Conservation (phyloP, 345 rosid genomes). For the Gossypium raimondii region DNA sequence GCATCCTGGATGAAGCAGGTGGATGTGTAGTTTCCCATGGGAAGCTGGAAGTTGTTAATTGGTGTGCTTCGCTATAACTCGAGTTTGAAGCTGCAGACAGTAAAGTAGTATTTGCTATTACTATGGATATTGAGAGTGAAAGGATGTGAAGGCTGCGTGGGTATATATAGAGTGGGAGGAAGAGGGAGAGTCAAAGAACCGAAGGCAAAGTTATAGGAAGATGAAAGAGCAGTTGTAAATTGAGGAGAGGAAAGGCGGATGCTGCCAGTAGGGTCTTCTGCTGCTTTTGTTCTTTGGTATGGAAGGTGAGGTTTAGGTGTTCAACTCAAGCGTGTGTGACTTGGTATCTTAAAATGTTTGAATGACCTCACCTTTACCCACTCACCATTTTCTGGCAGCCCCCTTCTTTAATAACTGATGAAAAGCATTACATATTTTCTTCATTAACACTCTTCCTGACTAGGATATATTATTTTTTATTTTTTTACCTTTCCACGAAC, state of each 20-base stretch:
- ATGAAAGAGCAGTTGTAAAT: not conserved
- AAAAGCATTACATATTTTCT: not conserved
- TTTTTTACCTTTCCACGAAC: too few species aligned
- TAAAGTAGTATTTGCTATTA: not conserved
- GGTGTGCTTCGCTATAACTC: not conserved
- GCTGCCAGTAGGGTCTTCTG: not conserved
- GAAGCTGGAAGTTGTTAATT: not conserved
- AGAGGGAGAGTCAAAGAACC: slow-evolving; percentile 3
- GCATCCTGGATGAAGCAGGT: slow-evolving; percentile 11
- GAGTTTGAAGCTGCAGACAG: not conserved
- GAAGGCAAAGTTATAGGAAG: not conserved
- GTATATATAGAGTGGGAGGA: not conserved
- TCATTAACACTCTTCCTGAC: not conserved
- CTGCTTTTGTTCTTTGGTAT: not conserved
- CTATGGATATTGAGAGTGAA: not conserved
- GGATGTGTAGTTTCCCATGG: slow-evolving; percentile 38
- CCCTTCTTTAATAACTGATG: not conserved
- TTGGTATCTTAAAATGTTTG: not conserved
- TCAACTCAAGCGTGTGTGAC: not conserved
- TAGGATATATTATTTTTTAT: too few species aligned
- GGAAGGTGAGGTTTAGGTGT: not conserved
- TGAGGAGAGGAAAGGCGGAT: slow-evolving; percentile 15
- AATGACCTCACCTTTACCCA: not conserved
- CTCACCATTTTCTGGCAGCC: not conserved
- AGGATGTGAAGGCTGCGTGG: not conserved